A percentile compares a stretch with the other conserved stretches of the same genome.
phyloP scores from a whole-genome alignment of 2,329 filamentous ascomycete genomes.

The Penicillium sp. region DNA sequence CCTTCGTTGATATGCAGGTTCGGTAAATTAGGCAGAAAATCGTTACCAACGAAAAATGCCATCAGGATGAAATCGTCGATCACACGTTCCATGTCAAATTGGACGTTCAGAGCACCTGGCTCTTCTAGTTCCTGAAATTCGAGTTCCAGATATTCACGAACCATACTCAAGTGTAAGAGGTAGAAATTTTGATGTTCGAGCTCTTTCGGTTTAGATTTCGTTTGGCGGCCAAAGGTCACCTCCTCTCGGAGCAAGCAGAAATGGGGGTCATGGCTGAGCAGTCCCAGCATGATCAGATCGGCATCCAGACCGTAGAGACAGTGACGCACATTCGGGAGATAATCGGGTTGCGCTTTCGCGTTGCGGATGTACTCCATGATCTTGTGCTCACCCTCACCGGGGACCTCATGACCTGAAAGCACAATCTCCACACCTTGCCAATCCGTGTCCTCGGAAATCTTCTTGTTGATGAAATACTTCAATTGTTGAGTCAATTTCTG shows the following conservation, averaged over 20 bases:
- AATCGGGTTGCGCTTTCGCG: slow-evolving; percentile 91
- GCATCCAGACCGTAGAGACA: slow-evolving; percentile 97
- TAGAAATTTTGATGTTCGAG: slow-evolving; percentile 99
- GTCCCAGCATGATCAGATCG: slow-evolving; percentile 96
- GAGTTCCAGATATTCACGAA: slow-evolving; percentile 93
- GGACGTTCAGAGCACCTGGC: slow-evolving; percentile 71
- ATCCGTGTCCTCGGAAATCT: slow-evolving; percentile 93
- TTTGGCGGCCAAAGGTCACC: slow-evolving; percentile 91
- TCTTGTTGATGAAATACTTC: slow-evolving; percentile 99
- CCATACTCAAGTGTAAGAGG: slow-evolving; percentile 94
- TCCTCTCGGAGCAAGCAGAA: slow-evolving; percentile 97
- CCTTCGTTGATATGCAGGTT: slow-evolving; percentile 98
- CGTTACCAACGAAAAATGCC: slow-evolving; percentile 99
- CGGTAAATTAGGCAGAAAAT: slow-evolving; percentile 96
- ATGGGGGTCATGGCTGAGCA: slow-evolving; percentile 96
- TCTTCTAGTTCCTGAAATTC: slow-evolving; percentile 92
- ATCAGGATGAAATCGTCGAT: slow-evolving; percentile 99
- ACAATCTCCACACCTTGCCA: slow-evolving; percentile 98
- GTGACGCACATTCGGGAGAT: slow-evolving; percentile 91
- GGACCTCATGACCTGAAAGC: slow-evolving; percentile 95
- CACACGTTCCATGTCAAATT: slow-evolving; percentile 91
- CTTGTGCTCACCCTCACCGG: slow-evolving; percentile 98
- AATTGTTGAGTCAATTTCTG: slow-evolving; percentile 90
- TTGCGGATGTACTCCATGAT: slow-evolving; percentile 99
- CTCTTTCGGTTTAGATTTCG: slow-evolving; percentile 89